phyloP scores from a whole-genome alignment of 1,284 basidiomycete species.

The Termitomyces sp. region DNA sequence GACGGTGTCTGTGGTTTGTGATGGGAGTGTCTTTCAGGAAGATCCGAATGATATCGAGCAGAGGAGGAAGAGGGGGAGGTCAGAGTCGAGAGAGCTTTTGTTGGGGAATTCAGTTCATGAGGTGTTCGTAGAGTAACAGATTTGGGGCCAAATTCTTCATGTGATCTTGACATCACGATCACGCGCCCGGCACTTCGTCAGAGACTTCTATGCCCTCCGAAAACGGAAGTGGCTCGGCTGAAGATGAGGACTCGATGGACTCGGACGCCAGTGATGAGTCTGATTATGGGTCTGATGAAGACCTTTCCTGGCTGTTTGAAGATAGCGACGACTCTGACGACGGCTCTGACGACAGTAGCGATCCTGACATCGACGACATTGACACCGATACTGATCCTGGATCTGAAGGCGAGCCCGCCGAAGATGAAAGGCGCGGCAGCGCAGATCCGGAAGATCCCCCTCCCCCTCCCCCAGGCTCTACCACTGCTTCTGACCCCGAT shows the following conservation, averaged over 20 bases:
- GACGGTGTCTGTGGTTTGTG: conserved; percentile 34
- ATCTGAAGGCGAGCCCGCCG: neutral
- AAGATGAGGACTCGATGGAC: neutral
- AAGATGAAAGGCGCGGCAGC: neutral
- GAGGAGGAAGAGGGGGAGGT: too few species aligned
- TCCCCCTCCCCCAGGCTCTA: neutral
- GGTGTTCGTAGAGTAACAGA: too few species aligned
- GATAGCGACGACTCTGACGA: too few species aligned
- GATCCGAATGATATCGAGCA: neutral
- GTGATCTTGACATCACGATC: neutral
- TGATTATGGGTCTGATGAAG: neutral
- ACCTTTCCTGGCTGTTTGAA: neutral
- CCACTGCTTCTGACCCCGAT: neutral
- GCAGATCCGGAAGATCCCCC: neutral
- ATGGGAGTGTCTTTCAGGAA: conserved; percentile 40
- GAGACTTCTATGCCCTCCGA: neutral
- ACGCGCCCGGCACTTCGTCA: neutral
- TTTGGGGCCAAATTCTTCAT: too few species aligned
- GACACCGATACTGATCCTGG: neutral
- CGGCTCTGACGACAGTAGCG: neutral
- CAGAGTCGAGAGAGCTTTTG: neutral
- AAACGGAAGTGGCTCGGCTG: neutral
- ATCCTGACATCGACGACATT: neutral
- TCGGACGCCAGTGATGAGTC: neutral
- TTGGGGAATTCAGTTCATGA: neutral